phyloP scores from a whole-genome alignment of 805 yeast genomes.

The Yamadazyma kitorensis region DNA sequence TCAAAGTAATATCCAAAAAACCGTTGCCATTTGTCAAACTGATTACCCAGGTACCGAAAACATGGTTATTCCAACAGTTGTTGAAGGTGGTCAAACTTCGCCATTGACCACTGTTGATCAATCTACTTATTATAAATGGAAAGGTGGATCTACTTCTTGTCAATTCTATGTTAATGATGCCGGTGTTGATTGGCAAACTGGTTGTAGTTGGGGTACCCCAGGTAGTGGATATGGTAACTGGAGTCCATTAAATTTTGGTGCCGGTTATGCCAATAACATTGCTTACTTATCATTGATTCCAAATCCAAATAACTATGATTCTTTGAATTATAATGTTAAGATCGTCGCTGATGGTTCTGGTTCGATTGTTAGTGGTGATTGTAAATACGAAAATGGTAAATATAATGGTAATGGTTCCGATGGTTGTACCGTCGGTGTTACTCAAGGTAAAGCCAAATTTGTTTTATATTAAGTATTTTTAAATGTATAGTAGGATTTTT shows the following conservation, averaged over 20 bases:
- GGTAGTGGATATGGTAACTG: constrained; percentile 69
- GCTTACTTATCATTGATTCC: constrained; percentile 73
- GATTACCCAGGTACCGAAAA: constrained; percentile 83
- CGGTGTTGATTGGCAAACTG: constrained; percentile 63
- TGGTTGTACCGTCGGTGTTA: constrained; percentile 94
- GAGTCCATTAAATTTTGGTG: constrained; percentile 79
- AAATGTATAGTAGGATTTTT: constrained; percentile 6
- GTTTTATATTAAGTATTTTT: constrained; percentile 52
- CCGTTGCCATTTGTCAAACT: constrained; percentile 70
- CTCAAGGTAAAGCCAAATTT: constrained; percentile 78
- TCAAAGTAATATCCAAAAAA: constrained; percentile 45
- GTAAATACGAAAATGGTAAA: constrained; percentile 74
- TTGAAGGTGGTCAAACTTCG: constrained; percentile 47
- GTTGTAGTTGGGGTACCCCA: constrained; percentile 68
- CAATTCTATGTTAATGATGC: constrained; percentile 78
- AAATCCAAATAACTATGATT: constrained; percentile 62
- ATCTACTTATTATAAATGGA: constrained; percentile 58
- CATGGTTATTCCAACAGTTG: constrained; percentile 71
- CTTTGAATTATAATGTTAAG: constrained; percentile 43
- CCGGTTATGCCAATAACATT: constrained; percentile 61
- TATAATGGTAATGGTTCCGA: constrained; percentile 69
- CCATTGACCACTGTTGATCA: constrained; percentile 62
- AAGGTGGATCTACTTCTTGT: constrained; percentile 62
- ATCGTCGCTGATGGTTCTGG: constrained; percentile 44
- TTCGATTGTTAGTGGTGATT: constrained; percentile 62